Conservation (phyloP, 2,329 filamentous ascomycete genomes). For the Phaeophleospora eucalypticola region DNA sequence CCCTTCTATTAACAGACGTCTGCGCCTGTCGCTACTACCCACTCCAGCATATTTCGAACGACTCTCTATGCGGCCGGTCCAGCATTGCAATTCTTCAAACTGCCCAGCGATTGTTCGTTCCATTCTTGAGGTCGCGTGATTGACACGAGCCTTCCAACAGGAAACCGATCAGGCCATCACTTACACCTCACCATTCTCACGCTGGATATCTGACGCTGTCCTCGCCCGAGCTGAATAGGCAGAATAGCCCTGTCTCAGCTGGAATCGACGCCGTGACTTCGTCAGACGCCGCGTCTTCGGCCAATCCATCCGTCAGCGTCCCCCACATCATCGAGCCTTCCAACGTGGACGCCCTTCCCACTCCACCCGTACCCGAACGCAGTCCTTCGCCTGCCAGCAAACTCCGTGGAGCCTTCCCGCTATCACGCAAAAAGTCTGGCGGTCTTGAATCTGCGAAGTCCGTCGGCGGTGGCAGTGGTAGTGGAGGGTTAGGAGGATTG, state of each 20-base stretch:
- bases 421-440: constrained; percentile 45
- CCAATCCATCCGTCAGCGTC: constrained; percentile 33
- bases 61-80: no score
- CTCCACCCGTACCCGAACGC: constrained; percentile 44
- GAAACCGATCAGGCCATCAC: constrained; percentile 25
- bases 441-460: constrained; percentile 39
- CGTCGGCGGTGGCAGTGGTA: constrained; percentile 36
- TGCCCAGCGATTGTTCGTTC: not conserved
- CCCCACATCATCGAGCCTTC: constrained; percentile 29
- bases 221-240: constrained; percentile 40
- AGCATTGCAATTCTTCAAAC: no score
- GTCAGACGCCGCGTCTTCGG: constrained; percentile 15
- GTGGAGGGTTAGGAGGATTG: constrained; percentile 39
- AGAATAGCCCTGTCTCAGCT: constrained; percentile 26
- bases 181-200: constrained; percentile 47
- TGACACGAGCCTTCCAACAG: constrained; percentile 19
- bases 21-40: no score
- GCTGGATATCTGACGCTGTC: constrained; percentile 47
- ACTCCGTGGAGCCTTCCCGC: constrained; percentile 66
- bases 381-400: constrained; percentile 67
- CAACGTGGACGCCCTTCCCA: constrained; percentile 15
- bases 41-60: no score
- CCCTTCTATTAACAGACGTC: no score
- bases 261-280: constrained; percentile 16
- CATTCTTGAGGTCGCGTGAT: constrained; percentile 3